phyloP scores from a whole-genome alignment of 148 eudicot genomes.

The Chenopodium album region DNA sequence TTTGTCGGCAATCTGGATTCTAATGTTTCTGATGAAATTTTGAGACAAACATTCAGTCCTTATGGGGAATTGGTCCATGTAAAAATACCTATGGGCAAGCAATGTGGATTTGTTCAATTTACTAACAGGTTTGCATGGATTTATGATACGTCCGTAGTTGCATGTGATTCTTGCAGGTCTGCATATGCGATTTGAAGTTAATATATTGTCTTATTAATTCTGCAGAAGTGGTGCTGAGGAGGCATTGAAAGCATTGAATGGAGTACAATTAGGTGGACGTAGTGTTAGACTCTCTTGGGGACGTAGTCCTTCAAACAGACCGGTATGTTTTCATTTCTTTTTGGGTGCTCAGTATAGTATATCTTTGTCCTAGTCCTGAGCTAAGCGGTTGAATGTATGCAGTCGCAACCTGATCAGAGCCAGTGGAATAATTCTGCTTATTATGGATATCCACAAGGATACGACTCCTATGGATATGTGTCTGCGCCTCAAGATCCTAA shows the following conservation, averaged over 20 bases:
- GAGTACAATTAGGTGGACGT: conserved; percentile 78
- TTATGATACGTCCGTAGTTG: neutral
- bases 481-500: conserved; percentile 78
- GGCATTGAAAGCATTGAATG: conserved; percentile 63
- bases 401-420: conserved; percentile 67
- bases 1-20: conserved; percentile 90
- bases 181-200: neutral
- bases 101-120: conserved; percentile 96
- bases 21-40: conserved; percentile 74
- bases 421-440: conserved; percentile 68
- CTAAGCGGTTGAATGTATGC: conserved; percentile 22
- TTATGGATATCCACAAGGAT: conserved; percentile 77
- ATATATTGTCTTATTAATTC: neutral
- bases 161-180: neutral
- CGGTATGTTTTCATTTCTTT: conserved; percentile 34
- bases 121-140: conserved; percentile 55
- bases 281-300: conserved; percentile 96
- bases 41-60: conserved; percentile 72
- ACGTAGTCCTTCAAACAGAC: conserved; percentile 82
- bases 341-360: too few species aligned
- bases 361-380: neutral
- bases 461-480: conserved; percentile 69
- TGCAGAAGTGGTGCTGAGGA: conserved; percentile 81
- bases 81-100: conserved; percentile 83
- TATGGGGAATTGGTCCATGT: conserved; percentile 83